Evolutionary conservation across 129 eudicot genomes (phyloP).

Genomic region (Arctium lappa): DNA sequence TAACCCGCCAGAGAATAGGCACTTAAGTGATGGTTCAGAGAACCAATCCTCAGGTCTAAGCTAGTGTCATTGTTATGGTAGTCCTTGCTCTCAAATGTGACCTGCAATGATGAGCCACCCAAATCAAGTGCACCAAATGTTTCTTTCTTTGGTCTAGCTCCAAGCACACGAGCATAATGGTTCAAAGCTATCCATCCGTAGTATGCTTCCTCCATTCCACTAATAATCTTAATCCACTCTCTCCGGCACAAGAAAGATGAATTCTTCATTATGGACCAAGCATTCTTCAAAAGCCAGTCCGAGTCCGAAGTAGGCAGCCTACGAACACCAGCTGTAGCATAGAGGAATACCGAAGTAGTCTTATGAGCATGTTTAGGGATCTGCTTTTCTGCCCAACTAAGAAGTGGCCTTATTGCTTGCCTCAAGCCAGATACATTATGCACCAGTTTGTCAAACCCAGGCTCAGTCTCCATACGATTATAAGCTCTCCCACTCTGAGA

Average conservation of each 20-base stretch:
- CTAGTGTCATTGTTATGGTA: constrained; percentile 50
- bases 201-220: constrained; percentile 98
- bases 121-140: constrained; percentile 97
- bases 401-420: constrained; percentile 74
- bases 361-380: constrained; percentile 78
- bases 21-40: constrained; percentile 79
- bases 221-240: constrained; percentile 87
- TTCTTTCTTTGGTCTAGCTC: constrained; percentile 64
- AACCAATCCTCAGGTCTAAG: constrained; percentile 75
- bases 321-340: constrained; percentile 98
- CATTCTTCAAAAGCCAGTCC: constrained; percentile 76
- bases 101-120: constrained; percentile 95
- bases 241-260: constrained; percentile 72
- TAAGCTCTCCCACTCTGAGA: constrained; percentile 78
- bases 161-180: constrained; percentile 66
- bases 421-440: constrained; percentile 75
- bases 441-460: constrained; percentile 89
- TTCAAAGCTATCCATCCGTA: constrained; percentile 98
- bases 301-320: constrained; percentile 86
- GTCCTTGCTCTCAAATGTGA: constrained; percentile 78
- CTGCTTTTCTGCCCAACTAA: constrained; percentile 87
- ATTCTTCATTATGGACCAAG: constrained; percentile 70
- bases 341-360: constrained; percentile 75
- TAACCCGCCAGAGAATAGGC: constrained; percentile 94
- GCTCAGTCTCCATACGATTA: constrained; percentile 95